Conservation (phyloP, 106 monocot species). For the Dactylorhiza incarnata region DNA sequence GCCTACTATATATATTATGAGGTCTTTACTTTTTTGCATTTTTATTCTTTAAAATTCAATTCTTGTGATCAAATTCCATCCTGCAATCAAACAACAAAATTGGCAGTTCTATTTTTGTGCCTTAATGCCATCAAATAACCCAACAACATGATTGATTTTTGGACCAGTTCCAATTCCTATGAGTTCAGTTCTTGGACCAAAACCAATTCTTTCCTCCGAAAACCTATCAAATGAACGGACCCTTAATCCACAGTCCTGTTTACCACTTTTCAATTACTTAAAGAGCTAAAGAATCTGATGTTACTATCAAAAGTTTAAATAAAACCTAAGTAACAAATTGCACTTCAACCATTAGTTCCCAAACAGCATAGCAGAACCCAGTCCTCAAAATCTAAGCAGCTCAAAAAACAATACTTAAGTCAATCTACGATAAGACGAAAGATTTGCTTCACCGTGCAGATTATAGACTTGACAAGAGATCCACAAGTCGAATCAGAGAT, state of each 20-base stretch:
- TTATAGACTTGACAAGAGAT: conserved; percentile 37
- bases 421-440: neutral
- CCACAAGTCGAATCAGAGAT: conserved; percentile 52
- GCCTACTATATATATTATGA: too few relatives aligned
- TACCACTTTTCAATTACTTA: neutral
- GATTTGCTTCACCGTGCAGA: conserved; percentile 50
- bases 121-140: too few relatives aligned
- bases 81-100: too few relatives aligned
- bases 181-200: neutral
- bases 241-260: neutral
- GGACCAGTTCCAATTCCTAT: too few relatives aligned
- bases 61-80: too few relatives aligned
- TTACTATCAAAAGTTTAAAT: neutral
- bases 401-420: neutral
- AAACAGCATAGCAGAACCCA: neutral
- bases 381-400: neutral
- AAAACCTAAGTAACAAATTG: neutral
- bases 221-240: too few relatives aligned
- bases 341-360: neutral
- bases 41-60: too few relatives aligned
- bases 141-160: too few relatives aligned
- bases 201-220: too few relatives aligned
- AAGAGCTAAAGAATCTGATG: neutral
- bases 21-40: too few relatives aligned
- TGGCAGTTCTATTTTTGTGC: too few relatives aligned